Percentiles rank a stretch among this genome's conserved stretches.
Conservation (phyloP, 345 rosid genomes). For the Salix udensis region DNA sequence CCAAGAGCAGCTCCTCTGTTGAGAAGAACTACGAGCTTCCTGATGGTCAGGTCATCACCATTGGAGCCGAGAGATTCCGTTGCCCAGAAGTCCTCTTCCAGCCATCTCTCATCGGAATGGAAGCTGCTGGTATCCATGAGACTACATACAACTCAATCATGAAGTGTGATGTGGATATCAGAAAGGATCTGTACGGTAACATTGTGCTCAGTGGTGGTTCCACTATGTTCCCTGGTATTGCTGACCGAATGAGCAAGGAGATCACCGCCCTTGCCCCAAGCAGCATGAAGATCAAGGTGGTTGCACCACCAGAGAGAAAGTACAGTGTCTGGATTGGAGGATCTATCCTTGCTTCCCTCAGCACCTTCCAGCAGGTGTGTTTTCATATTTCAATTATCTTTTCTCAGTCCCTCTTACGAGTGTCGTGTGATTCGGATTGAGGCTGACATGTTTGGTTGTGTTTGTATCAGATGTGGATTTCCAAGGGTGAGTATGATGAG, state of each 20-base stretch:
- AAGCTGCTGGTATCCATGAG: constrained; percentile 62
- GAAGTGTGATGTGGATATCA: constrained; percentile 66
- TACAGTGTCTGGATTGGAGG: constrained; percentile 78
- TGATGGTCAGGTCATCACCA: constrained; percentile 58
- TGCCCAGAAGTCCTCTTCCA: constrained; percentile 69
- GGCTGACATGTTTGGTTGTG: constrained; percentile 5
- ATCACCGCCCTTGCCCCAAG: constrained; percentile 65
- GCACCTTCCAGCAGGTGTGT: constrained; percentile 62
- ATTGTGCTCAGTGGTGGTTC: constrained; percentile 62
- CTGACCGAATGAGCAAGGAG: constrained; percentile 63
- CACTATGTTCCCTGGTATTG: constrained; percentile 60
- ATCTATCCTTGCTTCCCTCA: constrained; percentile 67
- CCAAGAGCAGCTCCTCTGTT: constrained; percentile 59
- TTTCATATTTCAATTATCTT: not conserved
- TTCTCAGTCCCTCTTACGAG: too few relatives aligned
- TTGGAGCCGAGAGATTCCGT: constrained; percentile 66
- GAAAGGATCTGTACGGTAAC: constrained; percentile 60
- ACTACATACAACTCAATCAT: constrained; percentile 62
- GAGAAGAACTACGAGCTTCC: constrained; percentile 66
- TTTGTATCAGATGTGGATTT: constrained; percentile 54
- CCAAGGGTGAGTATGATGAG: constrained; percentile 62
- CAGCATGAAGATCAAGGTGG: constrained; percentile 67
- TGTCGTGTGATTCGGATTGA: not conserved
- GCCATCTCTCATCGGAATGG: constrained; percentile 64
- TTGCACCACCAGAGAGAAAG: constrained; percentile 60